phyloP scores from a whole-genome alignment of 116 monocot species.

The Papilionanthe hybrid region DNA sequence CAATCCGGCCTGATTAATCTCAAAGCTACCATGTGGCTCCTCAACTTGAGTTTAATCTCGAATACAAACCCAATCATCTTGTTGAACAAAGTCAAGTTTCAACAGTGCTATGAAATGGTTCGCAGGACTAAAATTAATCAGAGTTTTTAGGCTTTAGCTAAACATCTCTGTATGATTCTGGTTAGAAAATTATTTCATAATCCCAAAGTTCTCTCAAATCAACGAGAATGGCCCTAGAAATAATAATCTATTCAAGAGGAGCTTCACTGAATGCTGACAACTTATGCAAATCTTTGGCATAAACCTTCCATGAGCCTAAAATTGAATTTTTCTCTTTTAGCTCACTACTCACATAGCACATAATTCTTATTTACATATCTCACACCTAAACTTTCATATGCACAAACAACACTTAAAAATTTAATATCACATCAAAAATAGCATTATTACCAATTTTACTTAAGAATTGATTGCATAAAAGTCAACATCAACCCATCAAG shows the following conservation, averaged over 20 bases:
- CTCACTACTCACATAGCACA: too few species aligned
- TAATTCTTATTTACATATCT: too few species aligned
- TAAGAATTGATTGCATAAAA: not conserved
- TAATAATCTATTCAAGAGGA: not conserved
- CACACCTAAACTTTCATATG: too few species aligned
- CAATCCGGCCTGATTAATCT: not conserved
- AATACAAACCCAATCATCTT: not conserved
- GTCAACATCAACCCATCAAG: not conserved
- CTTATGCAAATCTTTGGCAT: not conserved
- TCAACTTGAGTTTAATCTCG: not conserved
- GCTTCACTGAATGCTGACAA: not conserved
- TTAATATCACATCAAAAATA: too few species aligned
- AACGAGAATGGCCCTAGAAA: not conserved
- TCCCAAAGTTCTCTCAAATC: not conserved
- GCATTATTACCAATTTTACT: too few species aligned
- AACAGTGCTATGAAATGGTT: not conserved
- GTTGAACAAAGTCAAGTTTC: not conserved
- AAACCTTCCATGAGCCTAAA: not conserved
- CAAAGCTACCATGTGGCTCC: not conserved
- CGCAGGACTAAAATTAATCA: not conserved
- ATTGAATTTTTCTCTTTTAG: not conserved
- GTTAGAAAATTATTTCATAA: not conserved
- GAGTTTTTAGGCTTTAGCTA: too few species aligned
- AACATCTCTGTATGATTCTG: not conserved
- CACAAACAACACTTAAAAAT: too few species aligned